Percentiles rank a stretch among this genome's conserved stretches.
Conservation (phyloP, 106 monocot genomes). For the Dioscorea dumetorum region DNA sequence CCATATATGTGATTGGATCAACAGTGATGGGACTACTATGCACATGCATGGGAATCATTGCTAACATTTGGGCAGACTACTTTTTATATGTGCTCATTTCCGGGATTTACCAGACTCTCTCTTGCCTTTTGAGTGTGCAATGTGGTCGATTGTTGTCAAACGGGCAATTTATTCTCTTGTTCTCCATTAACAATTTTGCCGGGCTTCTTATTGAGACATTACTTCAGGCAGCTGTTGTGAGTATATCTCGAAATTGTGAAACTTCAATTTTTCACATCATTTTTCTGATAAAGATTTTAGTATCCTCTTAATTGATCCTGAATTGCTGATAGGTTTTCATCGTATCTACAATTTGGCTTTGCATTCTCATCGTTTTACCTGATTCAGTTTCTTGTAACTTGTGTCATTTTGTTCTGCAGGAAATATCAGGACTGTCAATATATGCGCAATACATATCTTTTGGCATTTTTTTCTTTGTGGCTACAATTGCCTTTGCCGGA, state of each 20-base stretch:
- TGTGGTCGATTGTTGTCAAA: conserved; percentile 33
- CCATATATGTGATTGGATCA: conserved; percentile 32
- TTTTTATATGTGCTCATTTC: conserved; percentile 24
- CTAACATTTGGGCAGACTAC: conserved; percentile 31
- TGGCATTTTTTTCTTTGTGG: conserved; percentile 31
- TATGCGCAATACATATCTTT: conserved; percentile 29
- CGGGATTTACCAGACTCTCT: conserved; percentile 39
- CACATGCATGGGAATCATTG: conserved; percentile 24
- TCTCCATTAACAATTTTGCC: conserved; percentile 32
- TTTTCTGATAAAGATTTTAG: too few species aligned
- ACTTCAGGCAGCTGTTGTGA: conserved; percentile 45
- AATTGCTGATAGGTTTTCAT: too few species aligned
- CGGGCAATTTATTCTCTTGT: conserved; percentile 40
- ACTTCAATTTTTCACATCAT: too few species aligned
- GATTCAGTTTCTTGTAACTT: too few species aligned
- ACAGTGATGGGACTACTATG: conserved; percentile 31
- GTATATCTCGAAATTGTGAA: not conserved
- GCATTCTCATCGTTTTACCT: not conserved
- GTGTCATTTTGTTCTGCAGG: conserved; percentile 18
- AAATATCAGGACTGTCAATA: conserved; percentile 26
- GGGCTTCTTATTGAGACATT: conserved; percentile 44
- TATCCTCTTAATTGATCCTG: not conserved
- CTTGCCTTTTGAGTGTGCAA: conserved; percentile 35
- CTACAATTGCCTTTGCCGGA: conserved; percentile 18
- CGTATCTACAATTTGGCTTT: not conserved